phyloP scores from a whole-genome alignment of 176 grass and related monocot genomes.

The Carex scoparia region DNA sequence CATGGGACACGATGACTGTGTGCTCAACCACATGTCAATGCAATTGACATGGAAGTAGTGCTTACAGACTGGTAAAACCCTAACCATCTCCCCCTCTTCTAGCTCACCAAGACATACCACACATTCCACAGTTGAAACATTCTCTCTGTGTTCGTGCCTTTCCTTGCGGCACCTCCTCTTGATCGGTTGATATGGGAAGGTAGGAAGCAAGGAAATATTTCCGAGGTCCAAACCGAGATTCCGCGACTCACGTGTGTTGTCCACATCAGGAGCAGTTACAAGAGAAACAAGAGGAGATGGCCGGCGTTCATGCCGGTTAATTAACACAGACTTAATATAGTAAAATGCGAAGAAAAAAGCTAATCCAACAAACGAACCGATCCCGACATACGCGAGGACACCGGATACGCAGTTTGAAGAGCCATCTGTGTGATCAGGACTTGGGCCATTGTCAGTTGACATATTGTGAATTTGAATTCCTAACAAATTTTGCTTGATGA shows the following conservation, averaged over 20 bases:
- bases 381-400: neutral
- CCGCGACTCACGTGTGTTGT: neutral
- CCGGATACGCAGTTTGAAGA: neutral
- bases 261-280: neutral
- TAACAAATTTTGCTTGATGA: neutral
- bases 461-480: neutral
- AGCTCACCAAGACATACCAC: constrained; percentile 29
- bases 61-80: constrained; percentile 24
- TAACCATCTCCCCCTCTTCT: constrained; percentile 36
- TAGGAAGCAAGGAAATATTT: constrained; percentile 10
- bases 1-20: constrained; percentile 25
- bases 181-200: neutral
- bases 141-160: neutral
- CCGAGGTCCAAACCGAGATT: neutral
- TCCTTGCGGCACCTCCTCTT: neutral
- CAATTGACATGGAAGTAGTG: constrained; percentile 36
- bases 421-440: neutral
- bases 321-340: neutral
- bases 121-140: constrained; percentile 11
- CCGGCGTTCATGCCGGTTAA: neutral
- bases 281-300: neutral
- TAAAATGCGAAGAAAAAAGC: neutral
- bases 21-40: constrained; percentile 35
- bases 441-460: neutral
- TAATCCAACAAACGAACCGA: neutral